Evolutionary conservation across 257 asterid species (phyloP).

Genomic region (Phtheirospermum japonicum): DNA sequence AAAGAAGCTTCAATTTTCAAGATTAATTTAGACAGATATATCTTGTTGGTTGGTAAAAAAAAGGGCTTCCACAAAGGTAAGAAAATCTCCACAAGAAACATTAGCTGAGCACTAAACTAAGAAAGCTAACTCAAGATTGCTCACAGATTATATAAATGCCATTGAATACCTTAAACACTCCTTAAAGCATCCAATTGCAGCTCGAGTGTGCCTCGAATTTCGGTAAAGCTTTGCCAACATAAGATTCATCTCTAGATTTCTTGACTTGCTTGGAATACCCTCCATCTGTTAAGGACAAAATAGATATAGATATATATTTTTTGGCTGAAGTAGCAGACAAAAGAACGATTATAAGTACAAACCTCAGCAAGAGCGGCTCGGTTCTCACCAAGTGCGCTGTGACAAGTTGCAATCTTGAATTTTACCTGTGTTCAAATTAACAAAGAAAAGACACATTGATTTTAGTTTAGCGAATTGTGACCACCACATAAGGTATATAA

Average conservation of each 20-base stretch:
- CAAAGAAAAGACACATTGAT: conserved; percentile 13
- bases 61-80: conserved; percentile 12
- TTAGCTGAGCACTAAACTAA: too few species aligned
- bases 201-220: conserved; percentile 84
- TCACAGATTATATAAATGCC: conserved; percentile 18
- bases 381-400: conserved; percentile 66
- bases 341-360: conserved; percentile 20
- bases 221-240: conserved; percentile 90
- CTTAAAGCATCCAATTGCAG: conserved; percentile 82
- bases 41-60: background rate
- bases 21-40: background rate
- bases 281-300: conserved; percentile 60
- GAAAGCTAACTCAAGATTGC: conserved; percentile 13
- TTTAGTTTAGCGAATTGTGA: conserved; percentile 10
- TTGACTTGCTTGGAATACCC: conserved; percentile 86
- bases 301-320: background rate
- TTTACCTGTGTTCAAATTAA: conserved; percentile 56
- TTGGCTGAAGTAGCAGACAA: background rate
- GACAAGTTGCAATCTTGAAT: conserved; percentile 80
- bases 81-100: conserved; percentile 7
- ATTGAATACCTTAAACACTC: conserved; percentile 79
- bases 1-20: conserved; percentile 19
- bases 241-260: conserved; percentile 87
- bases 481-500: conserved; percentile 7
- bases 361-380: conserved; percentile 90